Percentiles rank a stretch among this genome's conserved stretches.
phyloP scores from a whole-genome alignment of 495 filamentous ascomycete species.

The Barbatosphaeria neglecta region DNA sequence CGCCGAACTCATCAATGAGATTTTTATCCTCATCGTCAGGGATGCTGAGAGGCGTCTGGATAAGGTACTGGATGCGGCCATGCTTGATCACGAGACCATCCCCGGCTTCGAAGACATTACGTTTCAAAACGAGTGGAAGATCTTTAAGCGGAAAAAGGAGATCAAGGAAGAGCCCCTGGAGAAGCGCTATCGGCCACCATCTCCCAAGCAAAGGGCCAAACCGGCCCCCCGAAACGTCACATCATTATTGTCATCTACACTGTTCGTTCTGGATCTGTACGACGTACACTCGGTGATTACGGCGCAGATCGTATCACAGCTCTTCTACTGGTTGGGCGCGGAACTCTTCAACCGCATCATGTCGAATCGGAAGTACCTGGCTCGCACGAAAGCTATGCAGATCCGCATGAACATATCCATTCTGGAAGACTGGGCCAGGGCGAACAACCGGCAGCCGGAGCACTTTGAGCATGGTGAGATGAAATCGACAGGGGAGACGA shows the following conservation, averaged over 20 bases:
- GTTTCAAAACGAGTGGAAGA: slow-evolving; percentile 96
- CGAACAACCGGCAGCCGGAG: slow-evolving; percentile 87
- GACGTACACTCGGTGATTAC: slow-evolving; percentile 97
- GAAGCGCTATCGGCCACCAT: slow-evolving; percentile 84
- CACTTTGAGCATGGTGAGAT: slow-evolving; percentile 91
- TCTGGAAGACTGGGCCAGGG: slow-evolving; percentile 89
- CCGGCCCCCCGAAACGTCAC: slow-evolving; percentile 89
- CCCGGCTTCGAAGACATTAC: slow-evolving; percentile 92
- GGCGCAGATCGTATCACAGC: slow-evolving; percentile 80
- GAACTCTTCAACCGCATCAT: slow-evolving; percentile 98
- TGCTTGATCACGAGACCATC: slow-evolving; percentile 97
- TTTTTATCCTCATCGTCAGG: slow-evolving; percentile 95
- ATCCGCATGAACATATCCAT: slow-evolving; percentile 97
- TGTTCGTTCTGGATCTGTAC: slow-evolving; percentile 96
- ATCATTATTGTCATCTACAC: slow-evolving; percentile 88
- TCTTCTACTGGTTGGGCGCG: slow-evolving; percentile 92
- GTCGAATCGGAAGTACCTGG: slow-evolving; percentile 87
- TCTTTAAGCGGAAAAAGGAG: slow-evolving; percentile 84
- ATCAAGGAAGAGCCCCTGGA: slow-evolving; percentile 79
- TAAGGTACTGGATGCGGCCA: slow-evolving; percentile 81
- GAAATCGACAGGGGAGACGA: slow-evolving; percentile 74
- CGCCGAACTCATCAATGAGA: slow-evolving; percentile 93
- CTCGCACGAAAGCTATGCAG: slow-evolving; percentile 97
- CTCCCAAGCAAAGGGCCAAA: slow-evolving; percentile 87
- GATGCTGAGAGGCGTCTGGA: slow-evolving; percentile 97